A percentile compares a stretch with the other conserved stretches of the same genome.
Evolutionary conservation across 2,329 filamentous ascomycete genomes (phyloP).

Genomic region (Penicillium glabrum): DNA sequence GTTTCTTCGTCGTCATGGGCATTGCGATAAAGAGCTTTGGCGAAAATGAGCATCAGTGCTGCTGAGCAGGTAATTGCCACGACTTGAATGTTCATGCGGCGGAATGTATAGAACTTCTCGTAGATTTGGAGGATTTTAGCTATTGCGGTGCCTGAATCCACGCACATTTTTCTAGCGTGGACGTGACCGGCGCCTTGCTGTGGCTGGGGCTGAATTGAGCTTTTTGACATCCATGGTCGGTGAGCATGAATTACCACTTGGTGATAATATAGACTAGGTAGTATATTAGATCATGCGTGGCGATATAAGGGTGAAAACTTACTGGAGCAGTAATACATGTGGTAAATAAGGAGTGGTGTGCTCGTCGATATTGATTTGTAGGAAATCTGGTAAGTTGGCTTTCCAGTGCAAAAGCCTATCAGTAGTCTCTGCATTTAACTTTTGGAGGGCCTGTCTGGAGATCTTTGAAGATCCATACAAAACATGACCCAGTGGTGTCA

Average conservation of each 20-base stretch:
- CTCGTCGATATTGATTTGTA: constrained; percentile 17
- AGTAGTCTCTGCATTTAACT: constrained; percentile 7
- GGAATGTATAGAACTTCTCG: constrained; percentile 26
- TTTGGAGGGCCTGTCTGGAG: constrained; percentile 11
- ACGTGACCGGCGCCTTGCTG: constrained; percentile 22
- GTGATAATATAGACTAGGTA: constrained; percentile 30
- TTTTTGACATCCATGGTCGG: constrained; percentile 35
- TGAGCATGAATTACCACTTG: constrained; percentile 34
- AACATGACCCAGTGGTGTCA: constrained; percentile 8
- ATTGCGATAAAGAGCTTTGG: constrained; percentile 15
- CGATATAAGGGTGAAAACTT: not conserved
- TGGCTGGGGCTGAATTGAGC: constrained; percentile 29
- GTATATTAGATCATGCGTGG: not conserved
- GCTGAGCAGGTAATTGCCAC: constrained; percentile 32
- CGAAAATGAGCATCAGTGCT: constrained; percentile 33
- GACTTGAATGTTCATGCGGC: constrained; percentile 28
- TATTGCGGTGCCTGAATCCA: constrained; percentile 26
- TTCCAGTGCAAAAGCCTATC: constrained; percentile 13
- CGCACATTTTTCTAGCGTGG: constrained; percentile 32
- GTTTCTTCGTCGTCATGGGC: not conserved
- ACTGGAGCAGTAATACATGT: constrained; percentile 13
- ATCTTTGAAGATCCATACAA: constrained; percentile 12
- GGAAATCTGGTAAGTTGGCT: constrained; percentile 11
- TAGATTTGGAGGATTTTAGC: constrained; percentile 29
- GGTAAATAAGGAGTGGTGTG: constrained; percentile 3